phyloP scores from a whole-genome alignment of 2,329 filamentous ascomycete genomes.

The Amphichorda felina region DNA sequence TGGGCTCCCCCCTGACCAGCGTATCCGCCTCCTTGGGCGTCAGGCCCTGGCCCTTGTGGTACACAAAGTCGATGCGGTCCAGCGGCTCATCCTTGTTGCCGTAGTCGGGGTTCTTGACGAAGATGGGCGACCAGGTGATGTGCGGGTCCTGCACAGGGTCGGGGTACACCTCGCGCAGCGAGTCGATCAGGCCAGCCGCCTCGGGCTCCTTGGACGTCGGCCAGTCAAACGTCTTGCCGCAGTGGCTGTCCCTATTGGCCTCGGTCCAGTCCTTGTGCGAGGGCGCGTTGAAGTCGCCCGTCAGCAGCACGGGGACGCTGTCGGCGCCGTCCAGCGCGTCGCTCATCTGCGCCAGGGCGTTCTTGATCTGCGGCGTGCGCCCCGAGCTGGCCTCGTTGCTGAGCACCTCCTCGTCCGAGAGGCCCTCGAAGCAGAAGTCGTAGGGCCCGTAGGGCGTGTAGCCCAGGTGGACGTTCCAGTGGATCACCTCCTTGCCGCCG shows the following conservation, averaged over 20 bases:
- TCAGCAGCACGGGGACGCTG: constrained; percentile 20
- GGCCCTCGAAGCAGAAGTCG: constrained; percentile 26
- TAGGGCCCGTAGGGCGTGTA: constrained; percentile 29
- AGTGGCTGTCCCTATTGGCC: constrained; percentile 18
- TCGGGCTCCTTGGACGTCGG: constrained; percentile 22
- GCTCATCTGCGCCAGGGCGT: constrained; percentile 20
- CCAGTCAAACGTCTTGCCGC: constrained; percentile 21
- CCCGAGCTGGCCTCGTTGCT: constrained; percentile 20
- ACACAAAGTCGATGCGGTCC: constrained; percentile 30
- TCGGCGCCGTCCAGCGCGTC: constrained; percentile 16
- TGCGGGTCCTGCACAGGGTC: constrained; percentile 19
- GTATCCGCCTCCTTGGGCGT: constrained; percentile 16
- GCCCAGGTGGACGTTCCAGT: constrained; percentile 22
- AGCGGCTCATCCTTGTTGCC: constrained; percentile 19
- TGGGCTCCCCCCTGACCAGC: constrained; percentile 20
- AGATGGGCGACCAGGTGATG: constrained; percentile 28
- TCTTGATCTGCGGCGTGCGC: constrained; percentile 23
- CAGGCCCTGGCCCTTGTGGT: constrained; percentile 21
- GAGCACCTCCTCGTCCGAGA: constrained; percentile 18
- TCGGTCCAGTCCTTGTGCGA: constrained; percentile 29
- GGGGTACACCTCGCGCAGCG: constrained; percentile 22
- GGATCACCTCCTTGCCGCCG: constrained; percentile 16
- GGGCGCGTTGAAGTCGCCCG: constrained; percentile 30
- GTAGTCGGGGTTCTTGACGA: constrained; percentile 14
- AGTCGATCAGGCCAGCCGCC: constrained; percentile 24